Evolutionary conservation across 2,329 filamentous ascomycete genomes (phyloP).

Genomic region (Microcyclospora pomicola): DNA sequence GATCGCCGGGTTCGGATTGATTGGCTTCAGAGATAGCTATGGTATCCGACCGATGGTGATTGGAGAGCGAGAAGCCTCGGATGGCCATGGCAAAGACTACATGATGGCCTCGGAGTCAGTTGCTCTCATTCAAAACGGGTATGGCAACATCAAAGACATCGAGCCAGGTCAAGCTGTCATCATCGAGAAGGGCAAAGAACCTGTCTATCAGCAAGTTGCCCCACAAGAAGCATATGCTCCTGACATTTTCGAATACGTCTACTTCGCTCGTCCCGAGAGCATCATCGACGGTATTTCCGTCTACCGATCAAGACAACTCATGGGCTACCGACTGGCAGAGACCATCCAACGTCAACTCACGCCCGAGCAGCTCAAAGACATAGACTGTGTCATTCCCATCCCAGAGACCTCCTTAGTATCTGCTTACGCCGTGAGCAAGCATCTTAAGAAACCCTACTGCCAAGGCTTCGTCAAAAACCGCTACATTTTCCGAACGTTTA

Average conservation of each 20-base stretch:
- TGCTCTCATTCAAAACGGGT: slow-evolving; percentile 68
- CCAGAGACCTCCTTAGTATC: slow-evolving; percentile 74
- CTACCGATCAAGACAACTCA: slow-evolving; percentile 68
- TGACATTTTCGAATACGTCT: slow-evolving; percentile 80
- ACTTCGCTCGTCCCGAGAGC: slow-evolving; percentile 71
- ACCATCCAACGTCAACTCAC: slow-evolving; percentile 56
- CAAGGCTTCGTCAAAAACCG: slow-evolving; percentile 82
- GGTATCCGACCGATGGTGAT: slow-evolving; percentile 74
- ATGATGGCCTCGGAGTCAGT: slow-evolving; percentile 86
- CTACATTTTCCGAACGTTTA: slow-evolving; percentile 79
- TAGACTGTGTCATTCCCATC: slow-evolving; percentile 75
- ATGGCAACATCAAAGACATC: slow-evolving; percentile 62
- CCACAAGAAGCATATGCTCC: slow-evolving; percentile 57
- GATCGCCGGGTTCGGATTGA: slow-evolving; percentile 67
- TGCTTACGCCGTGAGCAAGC: slow-evolving; percentile 60
- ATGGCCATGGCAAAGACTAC: slow-evolving; percentile 52
- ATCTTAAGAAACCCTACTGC: slow-evolving; percentile 61
- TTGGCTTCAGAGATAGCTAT: slow-evolving; percentile 66
- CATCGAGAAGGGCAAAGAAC: slow-evolving; percentile 60
- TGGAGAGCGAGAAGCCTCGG: slow-evolving; percentile 47
- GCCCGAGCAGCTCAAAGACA: slow-evolving; percentile 54
- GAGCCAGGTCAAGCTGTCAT: slow-evolving; percentile 75
- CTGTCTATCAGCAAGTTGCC: slow-evolving; percentile 63
- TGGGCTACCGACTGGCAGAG: slow-evolving; percentile 70
- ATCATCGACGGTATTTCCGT: slow-evolving; percentile 82